Evolutionary conservation across 2,329 filamentous ascomycete species (phyloP), one percentile per base, ranked within the genome.

Genomic region (Neurospora sp.): DNA sequence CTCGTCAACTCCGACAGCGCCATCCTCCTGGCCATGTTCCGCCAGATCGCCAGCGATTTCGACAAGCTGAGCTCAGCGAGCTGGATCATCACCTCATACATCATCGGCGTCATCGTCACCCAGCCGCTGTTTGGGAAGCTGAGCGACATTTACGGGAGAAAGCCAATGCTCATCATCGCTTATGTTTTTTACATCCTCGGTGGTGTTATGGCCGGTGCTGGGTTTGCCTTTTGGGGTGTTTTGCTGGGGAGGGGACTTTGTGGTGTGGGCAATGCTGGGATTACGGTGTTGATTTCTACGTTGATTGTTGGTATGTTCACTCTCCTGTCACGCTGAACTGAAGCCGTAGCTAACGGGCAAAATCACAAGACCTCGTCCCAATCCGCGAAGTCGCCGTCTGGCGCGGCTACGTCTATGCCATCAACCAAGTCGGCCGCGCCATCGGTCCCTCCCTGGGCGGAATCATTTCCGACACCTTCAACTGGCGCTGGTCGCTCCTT

Each of bases 1-100:
- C 67, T 72, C 28, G 71, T 72, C 71, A 72, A 72, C 40, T 69
- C 69, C 1, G 71, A 72, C 38, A 70, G 71, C 39, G 71, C 71
- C 66, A 72, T 72, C 38, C 43, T 72, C 19, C 66, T 72, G 36
- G 67, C 71, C 66, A 62, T 72, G 67, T 72, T 72, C 66, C 71
- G 71, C 52, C 67, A 70, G 33, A 70, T 72, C n/a, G 71, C 71
- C 17, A 70, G 69, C 52, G 67, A 72, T 19, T 72, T 72, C 19
- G 71, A 70, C 66, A 33, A 66, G 19, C 8, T 72, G 12, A 68
- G 40, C 39, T 70, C 71, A 23, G 69, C 71, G 2, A 72, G 71
- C 66, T 72, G 71, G 71, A 69, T 72, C 8, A 69, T 72, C 52
- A 70, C 66, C 43, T 68, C 71, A 6, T 70, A 72, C 38, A 28